phyloP scores from a whole-genome alignment of 805 yeast genomes.

The Hagleromyces aurorensis region DNA sequence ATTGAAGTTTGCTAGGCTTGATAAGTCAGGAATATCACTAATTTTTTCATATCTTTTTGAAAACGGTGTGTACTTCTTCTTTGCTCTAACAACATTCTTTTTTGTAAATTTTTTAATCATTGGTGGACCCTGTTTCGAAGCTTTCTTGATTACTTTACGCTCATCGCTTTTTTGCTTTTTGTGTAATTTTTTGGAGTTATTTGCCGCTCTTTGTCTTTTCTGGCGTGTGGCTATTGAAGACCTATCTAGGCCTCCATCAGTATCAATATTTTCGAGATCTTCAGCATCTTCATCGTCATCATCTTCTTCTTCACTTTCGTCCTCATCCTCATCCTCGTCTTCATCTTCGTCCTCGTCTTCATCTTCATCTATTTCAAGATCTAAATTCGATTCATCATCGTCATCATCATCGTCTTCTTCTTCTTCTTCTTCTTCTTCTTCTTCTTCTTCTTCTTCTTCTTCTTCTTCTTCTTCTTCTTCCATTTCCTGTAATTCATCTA shows the following conservation, averaged over 20 bases:
- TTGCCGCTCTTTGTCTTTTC: not conserved
- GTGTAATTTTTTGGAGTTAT: not conserved
- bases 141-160: not conserved
- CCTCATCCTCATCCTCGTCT: constrained; percentile 10
- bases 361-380: constrained; percentile 2
- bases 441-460: constrained; percentile 2
- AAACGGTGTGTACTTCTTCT: constrained; percentile 26
- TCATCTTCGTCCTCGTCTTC: constrained; percentile 12
- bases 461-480: constrained; percentile 4
- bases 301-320: constrained; percentile 5
- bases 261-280: not conserved
- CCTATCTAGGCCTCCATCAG: not conserved
- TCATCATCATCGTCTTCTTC: constrained; percentile 6
- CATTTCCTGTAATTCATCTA: constrained; percentile 1
- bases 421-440: constrained; percentile 3
- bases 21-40: constrained; percentile 26
- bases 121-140: constrained; percentile 4
- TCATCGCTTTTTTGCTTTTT: constrained; percentile 1
- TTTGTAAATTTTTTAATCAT: constrained; percentile 27
- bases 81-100: constrained; percentile 27
- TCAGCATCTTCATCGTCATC: not conserved
- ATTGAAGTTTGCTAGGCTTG: constrained; percentile 24
- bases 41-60: constrained; percentile 21
- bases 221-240: not conserved
- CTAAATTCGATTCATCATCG: constrained; percentile 2